Percentiles rank a stretch among this genome's conserved stretches.
phyloP scores from a whole-genome alignment of 495 filamentous ascomycete species.

The Lentithecium fluviatile region DNA sequence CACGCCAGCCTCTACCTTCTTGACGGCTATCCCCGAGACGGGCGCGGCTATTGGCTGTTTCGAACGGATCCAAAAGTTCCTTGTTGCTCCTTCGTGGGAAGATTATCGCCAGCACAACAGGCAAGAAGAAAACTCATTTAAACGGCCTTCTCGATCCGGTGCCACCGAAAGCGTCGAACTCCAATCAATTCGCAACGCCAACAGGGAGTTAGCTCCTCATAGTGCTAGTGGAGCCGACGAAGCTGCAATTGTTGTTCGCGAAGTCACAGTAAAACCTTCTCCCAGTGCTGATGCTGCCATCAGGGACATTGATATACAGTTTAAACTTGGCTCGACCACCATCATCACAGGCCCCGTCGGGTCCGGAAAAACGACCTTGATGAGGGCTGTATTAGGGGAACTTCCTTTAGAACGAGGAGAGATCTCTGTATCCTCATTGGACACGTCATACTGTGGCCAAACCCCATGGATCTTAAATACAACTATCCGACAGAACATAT shows the following conservation, averaged over 20 bases:
- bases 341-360: constrained; percentile 61
- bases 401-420: constrained; percentile 40
- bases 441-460: constrained; percentile 42
- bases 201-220: too few relatives aligned
- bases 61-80: constrained; percentile 6
- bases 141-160: too few relatives aligned
- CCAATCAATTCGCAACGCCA: too few relatives aligned
- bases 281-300: too few relatives aligned
- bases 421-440: constrained; percentile 46
- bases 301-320: too few relatives aligned
- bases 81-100: constrained; percentile 12
- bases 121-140: too few relatives aligned
- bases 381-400: constrained; percentile 60
- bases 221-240: too few relatives aligned
- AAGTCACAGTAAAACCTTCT: too few relatives aligned
- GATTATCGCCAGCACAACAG: neutral
- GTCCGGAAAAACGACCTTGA: constrained; percentile 59
- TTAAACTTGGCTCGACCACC: constrained; percentile 43
- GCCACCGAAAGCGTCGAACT: too few relatives aligned
- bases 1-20: constrained; percentile 5
- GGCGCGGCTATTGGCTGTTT: constrained; percentile 8
- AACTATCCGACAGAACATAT: constrained; percentile 46
- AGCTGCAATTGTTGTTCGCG: too few relatives aligned
- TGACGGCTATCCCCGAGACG: constrained; percentile 12
- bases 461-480: constrained; percentile 44